Percentiles rank a stretch among this genome's conserved stretches.
phyloP scores from a whole-genome alignment of 148 eudicot species.

The Arctostaphylos glauca region DNA sequence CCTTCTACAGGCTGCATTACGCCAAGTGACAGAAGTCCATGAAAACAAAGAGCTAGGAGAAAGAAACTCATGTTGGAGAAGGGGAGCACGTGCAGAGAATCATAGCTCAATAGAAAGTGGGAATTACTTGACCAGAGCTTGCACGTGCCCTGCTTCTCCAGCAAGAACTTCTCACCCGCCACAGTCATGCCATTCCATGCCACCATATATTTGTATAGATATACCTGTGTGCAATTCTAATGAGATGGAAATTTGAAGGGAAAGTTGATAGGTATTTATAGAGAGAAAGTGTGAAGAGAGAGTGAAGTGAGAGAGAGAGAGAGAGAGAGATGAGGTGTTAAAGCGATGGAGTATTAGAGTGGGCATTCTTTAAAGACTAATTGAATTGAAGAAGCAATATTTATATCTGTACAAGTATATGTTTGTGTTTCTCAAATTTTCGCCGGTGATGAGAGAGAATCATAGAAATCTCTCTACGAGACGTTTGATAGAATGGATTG shows the following conservation, averaged over 20 bases:
- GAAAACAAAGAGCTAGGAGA: background rate
- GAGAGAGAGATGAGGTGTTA: background rate
- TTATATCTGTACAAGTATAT: background rate
- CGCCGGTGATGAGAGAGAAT: conserved; percentile 1
- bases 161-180: conserved; percentile 50
- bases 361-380: conserved; percentile 35
- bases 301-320: background rate
- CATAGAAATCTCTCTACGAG: too few species aligned
- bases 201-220: background rate
- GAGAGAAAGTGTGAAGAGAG: background rate
- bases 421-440: background rate
- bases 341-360: conserved; percentile 34
- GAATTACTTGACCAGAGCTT: conserved; percentile 16
- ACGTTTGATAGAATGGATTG: too few species aligned
- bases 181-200: background rate
- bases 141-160: conserved; percentile 99
- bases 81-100: conserved; percentile 25
- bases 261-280: background rate
- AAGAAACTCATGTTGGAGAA: conserved; percentile 25
- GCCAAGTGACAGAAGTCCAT: background rate
- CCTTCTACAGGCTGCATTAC: background rate
- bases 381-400: conserved; percentile 11
- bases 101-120: background rate
- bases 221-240: background rate
- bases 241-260: background rate